Conservation (phyloP, 1,139 yeast species). For the Candida freyschussii region DNA sequence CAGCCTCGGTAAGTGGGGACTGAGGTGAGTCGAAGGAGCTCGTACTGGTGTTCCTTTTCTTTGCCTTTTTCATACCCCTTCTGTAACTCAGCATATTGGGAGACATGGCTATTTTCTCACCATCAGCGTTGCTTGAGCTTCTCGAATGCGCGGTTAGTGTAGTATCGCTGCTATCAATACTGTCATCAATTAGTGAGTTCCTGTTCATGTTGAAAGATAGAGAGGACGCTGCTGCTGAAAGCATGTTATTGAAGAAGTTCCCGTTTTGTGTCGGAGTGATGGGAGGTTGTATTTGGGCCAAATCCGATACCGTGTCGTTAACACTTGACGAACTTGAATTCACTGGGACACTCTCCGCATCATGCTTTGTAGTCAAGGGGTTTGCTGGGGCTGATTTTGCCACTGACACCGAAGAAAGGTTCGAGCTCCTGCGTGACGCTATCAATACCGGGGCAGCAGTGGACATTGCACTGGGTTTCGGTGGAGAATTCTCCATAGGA, state of each 20-base stretch:
- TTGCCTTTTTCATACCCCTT: slow-evolving; percentile 20
- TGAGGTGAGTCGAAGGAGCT: slow-evolving; percentile 20
- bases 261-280: slow-evolving; percentile 10
- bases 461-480: slow-evolving; percentile 5
- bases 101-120: slow-evolving; percentile 10
- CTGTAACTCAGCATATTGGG: slow-evolving; percentile 27
- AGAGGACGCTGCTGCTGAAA: slow-evolving; percentile 11
- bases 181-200: slow-evolving; percentile 1
- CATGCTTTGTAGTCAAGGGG: slow-evolving; percentile 55
- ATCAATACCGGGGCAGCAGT: slow-evolving; percentile 13
- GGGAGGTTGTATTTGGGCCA: slow-evolving; percentile 13
- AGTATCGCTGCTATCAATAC: slow-evolving; percentile 1
- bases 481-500: slow-evolving; percentile 8
- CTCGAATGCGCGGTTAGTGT: slow-evolving; percentile 1
- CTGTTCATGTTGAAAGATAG: slow-evolving; percentile 11
- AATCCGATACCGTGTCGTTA: slow-evolving; percentile 15
- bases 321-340: slow-evolving; percentile 10
- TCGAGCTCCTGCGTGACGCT: slow-evolving; percentile 6
- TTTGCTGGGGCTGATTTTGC: slow-evolving; percentile 50
- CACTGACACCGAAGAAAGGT: slow-evolving; percentile 3
- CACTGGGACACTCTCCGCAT: slow-evolving; percentile 26
- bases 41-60: slow-evolving; percentile 21
- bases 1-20: slow-evolving; percentile 26
- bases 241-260: slow-evolving; percentile 19
- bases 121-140: slow-evolving; percentile 3